phyloP scores from a whole-genome alignment of 2,329 filamentous ascomycete species.

The Moelleriella libera region DNA sequence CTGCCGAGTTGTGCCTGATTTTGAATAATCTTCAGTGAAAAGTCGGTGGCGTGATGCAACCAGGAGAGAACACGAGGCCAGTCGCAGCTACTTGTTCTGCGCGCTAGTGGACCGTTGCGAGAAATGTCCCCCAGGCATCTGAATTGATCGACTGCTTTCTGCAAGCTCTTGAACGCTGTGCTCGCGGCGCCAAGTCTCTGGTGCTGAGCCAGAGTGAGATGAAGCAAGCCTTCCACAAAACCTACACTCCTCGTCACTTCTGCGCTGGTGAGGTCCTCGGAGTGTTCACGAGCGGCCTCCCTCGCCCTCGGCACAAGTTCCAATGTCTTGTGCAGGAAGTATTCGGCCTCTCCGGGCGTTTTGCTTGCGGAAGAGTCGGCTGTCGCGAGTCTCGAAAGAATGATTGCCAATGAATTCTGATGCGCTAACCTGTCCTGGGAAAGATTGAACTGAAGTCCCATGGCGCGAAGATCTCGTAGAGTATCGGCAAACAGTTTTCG shows the following conservation, averaged over 20 bases:
- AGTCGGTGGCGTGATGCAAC: conserved; percentile 54
- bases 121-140: conserved; percentile 16
- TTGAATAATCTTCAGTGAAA: conserved; percentile 46
- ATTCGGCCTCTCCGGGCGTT: conserved; percentile 34
- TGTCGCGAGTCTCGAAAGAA: conserved; percentile 47
- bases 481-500: conserved; percentile 82
- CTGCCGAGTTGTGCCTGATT: conserved; percentile 54
- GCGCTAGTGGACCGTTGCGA: conserved; percentile 10
- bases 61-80: conserved; percentile 29
- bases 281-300: conserved; percentile 55
- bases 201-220: conserved; percentile 48
- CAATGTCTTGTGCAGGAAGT: conserved; percentile 67
- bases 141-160: conserved; percentile 21
- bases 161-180: conserved; percentile 22
- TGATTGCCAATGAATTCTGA: conserved; percentile 55
- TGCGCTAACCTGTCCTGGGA: conserved; percentile 57
- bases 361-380: conserved; percentile 16
- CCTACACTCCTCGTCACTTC: conserved; percentile 70
- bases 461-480: conserved; percentile 65
- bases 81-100: conserved; percentile 8
- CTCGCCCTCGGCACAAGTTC: conserved; percentile 59
- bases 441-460: conserved; percentile 81
- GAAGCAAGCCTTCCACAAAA: conserved; percentile 74
- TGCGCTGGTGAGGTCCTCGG: conserved; percentile 68
- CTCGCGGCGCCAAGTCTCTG: conserved; percentile 27